Conservation (phyloP, 2,329 filamentous ascomycete species). For the Leptographium galeiforme region DNA sequence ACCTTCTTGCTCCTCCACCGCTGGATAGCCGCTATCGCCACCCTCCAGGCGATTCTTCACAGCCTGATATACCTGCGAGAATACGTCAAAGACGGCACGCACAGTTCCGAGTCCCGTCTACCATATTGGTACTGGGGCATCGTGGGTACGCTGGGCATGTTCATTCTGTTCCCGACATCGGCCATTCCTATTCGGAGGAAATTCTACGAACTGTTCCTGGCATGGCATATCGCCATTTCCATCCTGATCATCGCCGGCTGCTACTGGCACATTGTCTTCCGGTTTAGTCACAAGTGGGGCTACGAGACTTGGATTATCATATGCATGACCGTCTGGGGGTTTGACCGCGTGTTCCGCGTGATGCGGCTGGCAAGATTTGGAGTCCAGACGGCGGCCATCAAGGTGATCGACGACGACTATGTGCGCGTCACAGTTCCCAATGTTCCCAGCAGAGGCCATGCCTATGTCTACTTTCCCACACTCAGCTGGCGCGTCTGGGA, state of each 20-base stretch:
- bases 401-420: too few relatives aligned
- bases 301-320: too few relatives aligned
- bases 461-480: too few relatives aligned
- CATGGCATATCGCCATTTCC: constrained; percentile 2
- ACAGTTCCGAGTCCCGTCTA: constrained; percentile 6
- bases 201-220: constrained; percentile 6
- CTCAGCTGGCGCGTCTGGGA: too few relatives aligned
- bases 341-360: too few relatives aligned
- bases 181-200: background rate
- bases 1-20: constrained; percentile 36
- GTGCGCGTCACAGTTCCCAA: too few relatives aligned
- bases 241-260: constrained; percentile 4
- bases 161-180: background rate
- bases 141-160: background rate
- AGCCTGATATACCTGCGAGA: constrained; percentile 25
- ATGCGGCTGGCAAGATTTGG: too few relatives aligned
- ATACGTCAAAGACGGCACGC: constrained; percentile 18
- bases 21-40: constrained; percentile 31
- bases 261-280: constrained; percentile 2
- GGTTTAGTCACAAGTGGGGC: background rate
- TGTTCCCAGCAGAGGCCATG: too few relatives aligned
- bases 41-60: constrained; percentile 32
- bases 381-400: too few relatives aligned
- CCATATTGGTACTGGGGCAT: constrained; percentile 7
- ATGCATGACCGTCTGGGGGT: too few relatives aligned